Conservation (phyloP, 768 basidiomycete species). For the Rhodotorula diobovata region DNA sequence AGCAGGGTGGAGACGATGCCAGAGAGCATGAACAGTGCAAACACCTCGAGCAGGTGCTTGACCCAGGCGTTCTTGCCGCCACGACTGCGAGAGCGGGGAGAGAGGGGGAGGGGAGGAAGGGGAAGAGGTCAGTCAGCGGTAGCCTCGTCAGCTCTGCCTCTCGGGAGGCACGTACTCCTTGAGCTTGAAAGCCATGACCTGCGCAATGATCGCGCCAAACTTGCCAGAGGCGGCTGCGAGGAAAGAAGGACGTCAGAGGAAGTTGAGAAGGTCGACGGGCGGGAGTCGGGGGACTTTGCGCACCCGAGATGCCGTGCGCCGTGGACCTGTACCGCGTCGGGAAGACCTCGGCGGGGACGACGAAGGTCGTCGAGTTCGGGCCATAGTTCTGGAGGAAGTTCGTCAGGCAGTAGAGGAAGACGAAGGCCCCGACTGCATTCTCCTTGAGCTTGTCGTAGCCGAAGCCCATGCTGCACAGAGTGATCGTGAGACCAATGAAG, state of each 20-base stretch:
- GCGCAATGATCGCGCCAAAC: constrained; percentile 61
- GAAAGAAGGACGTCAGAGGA: neutral
- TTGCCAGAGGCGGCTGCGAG: constrained; percentile 61
- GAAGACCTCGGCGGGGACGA: constrained; percentile 75
- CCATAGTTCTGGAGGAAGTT: constrained; percentile 41
- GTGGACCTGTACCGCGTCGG: constrained; percentile 71
- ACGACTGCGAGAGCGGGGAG: no score
- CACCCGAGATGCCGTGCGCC: constrained; percentile 65
- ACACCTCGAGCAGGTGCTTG: constrained; percentile 59
- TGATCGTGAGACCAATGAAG: constrained; percentile 56
- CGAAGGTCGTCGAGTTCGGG: constrained; percentile 61
- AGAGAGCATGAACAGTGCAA: constrained; percentile 69
- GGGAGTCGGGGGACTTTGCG: neutral
- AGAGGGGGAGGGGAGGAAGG: no score
- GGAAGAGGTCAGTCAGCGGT: no score
- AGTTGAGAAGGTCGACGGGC: no score
- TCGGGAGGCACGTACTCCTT: no score
- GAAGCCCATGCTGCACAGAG: constrained; percentile 43
- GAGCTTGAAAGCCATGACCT: constrained; percentile 47
- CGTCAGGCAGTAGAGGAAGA: constrained; percentile 61
- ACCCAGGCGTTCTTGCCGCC: constrained; percentile 54
- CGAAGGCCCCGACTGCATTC: constrained; percentile 58
- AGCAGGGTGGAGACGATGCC: constrained; percentile 76
- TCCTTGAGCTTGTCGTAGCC: constrained; percentile 52
- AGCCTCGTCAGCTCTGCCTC: no score